A percentile compares a stretch with the other conserved stretches of the same genome.
Evolutionary conservation across 2,329 filamentous ascomycete species (phyloP).

Genomic region (Ophiostoma perfectum): DNA sequence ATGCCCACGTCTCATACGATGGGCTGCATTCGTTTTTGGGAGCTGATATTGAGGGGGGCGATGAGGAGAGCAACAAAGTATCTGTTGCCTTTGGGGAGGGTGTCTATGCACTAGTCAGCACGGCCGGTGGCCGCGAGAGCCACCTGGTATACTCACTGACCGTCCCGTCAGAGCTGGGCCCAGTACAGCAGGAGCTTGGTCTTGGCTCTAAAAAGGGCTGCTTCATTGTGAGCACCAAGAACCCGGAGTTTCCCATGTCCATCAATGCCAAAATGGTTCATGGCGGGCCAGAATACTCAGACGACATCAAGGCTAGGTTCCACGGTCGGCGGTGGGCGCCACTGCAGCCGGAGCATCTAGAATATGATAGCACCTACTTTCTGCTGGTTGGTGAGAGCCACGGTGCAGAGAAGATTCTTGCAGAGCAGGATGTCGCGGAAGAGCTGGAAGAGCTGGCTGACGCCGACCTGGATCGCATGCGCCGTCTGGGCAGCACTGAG

Average conservation of each 20-base stretch:
- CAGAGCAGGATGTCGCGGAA: constrained; percentile 32
- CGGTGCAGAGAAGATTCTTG: constrained; percentile 57
- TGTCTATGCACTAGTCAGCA: constrained; percentile 73
- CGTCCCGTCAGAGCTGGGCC: constrained; percentile 61
- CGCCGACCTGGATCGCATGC: constrained; percentile 65
- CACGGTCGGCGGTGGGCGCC: constrained; percentile 67
- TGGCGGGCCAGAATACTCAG: constrained; percentile 58
- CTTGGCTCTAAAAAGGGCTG: constrained; percentile 60
- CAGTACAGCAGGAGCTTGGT: constrained; percentile 71
- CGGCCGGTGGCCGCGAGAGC: constrained; percentile 53
- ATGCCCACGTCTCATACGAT: constrained; percentile 58
- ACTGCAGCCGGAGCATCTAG: constrained; percentile 64
- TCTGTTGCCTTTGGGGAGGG: constrained; percentile 77
- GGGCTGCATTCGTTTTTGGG: constrained; percentile 64
- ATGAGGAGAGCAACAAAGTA: constrained; percentile 55
- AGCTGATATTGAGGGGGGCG: constrained; percentile 31
- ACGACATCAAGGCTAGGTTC: constrained; percentile 47
- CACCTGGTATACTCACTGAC: constrained; percentile 79
- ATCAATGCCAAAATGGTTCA: constrained; percentile 49
- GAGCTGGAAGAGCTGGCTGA: constrained; percentile 70
- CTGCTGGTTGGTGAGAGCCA: constrained; percentile 69
- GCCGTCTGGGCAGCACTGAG: constrained; percentile 43
- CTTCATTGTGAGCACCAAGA: constrained; percentile 53
- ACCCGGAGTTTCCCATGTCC: neutral
- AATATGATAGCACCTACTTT: constrained; percentile 70